Conservation (phyloP, 108 stramenopile genomes). For the Nitzschia palea region DNA sequence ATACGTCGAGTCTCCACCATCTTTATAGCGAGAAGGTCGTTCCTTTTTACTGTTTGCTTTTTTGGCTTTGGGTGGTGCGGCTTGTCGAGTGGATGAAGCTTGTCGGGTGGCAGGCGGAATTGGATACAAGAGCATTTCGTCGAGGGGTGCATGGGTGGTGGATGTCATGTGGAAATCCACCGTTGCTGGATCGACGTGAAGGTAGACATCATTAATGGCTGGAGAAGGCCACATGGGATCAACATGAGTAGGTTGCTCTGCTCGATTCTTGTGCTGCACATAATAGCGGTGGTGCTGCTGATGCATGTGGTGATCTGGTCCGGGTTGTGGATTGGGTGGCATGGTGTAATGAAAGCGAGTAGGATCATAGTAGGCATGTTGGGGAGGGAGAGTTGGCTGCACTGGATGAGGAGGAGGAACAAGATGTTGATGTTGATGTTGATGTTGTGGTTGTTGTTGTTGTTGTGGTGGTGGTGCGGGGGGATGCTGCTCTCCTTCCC, state of each 20-base stretch:
- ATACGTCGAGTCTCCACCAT: conserved; percentile 36
- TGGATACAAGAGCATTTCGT: not conserved
- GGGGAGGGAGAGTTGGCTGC: no score
- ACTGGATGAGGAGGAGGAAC: no score
- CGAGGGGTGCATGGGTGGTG: not conserved
- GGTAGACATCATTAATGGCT: not conserved
- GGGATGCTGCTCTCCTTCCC: no score
- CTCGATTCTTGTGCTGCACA: not conserved
- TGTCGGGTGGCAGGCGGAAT: not conserved
- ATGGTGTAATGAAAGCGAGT: conserved; percentile 1
- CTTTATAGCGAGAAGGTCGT: not conserved
- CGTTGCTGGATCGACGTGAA: not conserved
- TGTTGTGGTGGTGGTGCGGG: no score
- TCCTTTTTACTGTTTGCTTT: not conserved
- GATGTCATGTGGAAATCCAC: not conserved
- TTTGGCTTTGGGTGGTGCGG: not conserved
- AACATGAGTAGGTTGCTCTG: not conserved
- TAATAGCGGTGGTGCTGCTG: not conserved
- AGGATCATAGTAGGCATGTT: conserved; percentile 9
- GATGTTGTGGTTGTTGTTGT: not conserved
- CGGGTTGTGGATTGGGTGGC: not conserved
- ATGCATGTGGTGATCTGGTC: conserved; percentile 1
- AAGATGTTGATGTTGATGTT: not conserved
- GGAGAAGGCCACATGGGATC: not conserved
- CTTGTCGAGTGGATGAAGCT: not conserved